Evolutionary conservation across 805 yeast species (phyloP), one percentile per base, ranked within the genome.

Genomic region (Blastobotrys muscicola): DNA sequence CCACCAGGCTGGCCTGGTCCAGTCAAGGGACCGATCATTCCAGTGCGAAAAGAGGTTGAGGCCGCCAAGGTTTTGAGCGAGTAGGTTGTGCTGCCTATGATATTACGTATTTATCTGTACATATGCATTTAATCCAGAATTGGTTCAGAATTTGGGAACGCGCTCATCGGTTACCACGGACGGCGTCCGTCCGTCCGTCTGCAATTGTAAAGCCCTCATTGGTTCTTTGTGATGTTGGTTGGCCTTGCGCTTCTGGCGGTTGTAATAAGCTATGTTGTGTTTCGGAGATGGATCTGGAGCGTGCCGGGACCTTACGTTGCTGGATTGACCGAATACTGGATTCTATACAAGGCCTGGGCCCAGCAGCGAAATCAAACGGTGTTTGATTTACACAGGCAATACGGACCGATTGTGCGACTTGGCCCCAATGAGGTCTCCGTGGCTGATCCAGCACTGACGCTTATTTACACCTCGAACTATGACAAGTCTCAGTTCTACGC

Each of bases 391-490:
- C 89, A 82, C 53, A 38, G 55, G 38, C 56, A 62, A 45, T 78
- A 78, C 51, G 89, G 87, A 1, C 71, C 80, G 6, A 74, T 80
- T 3, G 77, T 82, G 3, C 64, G 82, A 16, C 58, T 82, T 10
- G 69, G 76, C 1, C 86, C 87, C 2, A 60, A 64, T 15, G 86
- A 80, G 50, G 64, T 82, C 13, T 77, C 82, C 41, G 70, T 81
- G 37, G 67, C 74, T 37, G 76, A 78, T 41, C 54, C 68, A 3
- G 68, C 67, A 39, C 72, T 65, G 46, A 50, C 79, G 34, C 72
- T 71, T 50, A 70, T 82, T 14, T 82, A 82, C 56, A 69, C 67
- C 46, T 60, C 65, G 64, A 81, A 64, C 65, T 70, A 64, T 71
- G 82, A 64, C 68, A 82, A 65, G 44, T 61, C 78, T 0, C 47